Percentiles rank a stretch among this genome's conserved stretches.
Conservation (phyloP, 1,284 basidiomycete genomes). For the Vanrija pseudolonga region DNA sequence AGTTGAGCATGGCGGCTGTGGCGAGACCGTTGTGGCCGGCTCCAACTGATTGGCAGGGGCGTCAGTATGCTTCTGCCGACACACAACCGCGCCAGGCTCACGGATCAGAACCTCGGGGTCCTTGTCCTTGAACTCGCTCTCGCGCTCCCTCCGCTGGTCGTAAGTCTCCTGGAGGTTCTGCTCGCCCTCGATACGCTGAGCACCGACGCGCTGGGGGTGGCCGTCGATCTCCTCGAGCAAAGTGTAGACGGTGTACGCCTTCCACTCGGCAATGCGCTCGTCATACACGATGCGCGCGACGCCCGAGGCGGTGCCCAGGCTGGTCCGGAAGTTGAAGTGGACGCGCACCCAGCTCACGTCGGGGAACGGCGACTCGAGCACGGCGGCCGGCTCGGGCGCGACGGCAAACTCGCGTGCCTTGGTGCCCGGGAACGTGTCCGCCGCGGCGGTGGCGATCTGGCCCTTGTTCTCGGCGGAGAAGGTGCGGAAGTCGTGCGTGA, state of each 20-base stretch:
- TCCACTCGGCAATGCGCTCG: constrained; percentile 55
- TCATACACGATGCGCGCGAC: constrained; percentile 57
- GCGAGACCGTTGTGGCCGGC: constrained; percentile 65
- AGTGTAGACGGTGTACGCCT: constrained; percentile 59
- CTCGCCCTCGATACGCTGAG: constrained; percentile 38
- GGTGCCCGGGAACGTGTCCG: constrained; percentile 48
- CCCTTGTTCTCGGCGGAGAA: constrained; percentile 26
- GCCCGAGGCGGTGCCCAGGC: constrained; percentile 54
- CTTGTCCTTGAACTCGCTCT: constrained; percentile 50
- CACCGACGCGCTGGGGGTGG: constrained; percentile 53
- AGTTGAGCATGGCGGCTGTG: constrained; percentile 59
- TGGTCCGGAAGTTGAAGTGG: constrained; percentile 61
- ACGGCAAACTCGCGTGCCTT: constrained; percentile 52
- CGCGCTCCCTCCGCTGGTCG: constrained; percentile 35
- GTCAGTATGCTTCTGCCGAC: not conserved
- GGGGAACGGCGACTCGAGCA: constrained; percentile 53
- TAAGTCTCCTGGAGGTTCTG: constrained; percentile 36
- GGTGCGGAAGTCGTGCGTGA: constrained; percentile 36
- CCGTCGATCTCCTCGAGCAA: constrained; percentile 59
- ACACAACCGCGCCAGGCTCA: constrained; percentile 2
- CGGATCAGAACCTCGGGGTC: constrained; percentile 49
- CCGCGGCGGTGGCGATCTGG: constrained; percentile 23
- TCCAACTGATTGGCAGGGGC: constrained; percentile 50
- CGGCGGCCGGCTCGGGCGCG: constrained; percentile 42
- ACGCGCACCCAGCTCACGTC: constrained; percentile 61